Evolutionary conservation across 768 basidiomycete genomes (phyloP), one percentile per base, ranked within the genome.

Genomic region (Sutorius australiensis): DNA sequence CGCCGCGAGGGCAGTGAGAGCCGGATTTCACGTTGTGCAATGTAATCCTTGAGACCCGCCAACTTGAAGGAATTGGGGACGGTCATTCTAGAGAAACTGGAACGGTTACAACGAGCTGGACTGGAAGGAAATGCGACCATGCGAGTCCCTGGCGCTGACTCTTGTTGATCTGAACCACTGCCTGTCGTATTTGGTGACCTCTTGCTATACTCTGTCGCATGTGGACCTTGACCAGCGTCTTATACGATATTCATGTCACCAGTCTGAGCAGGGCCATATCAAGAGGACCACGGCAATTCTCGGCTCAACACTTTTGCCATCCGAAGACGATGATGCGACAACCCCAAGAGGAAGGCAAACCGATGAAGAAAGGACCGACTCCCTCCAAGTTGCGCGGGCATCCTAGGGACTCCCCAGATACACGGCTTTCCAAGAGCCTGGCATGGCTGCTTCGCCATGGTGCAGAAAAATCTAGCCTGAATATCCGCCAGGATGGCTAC

Each of bases 371-470:
- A 37, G 60, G 51, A 5, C 59, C 60, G 24, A 58, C 67, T 14
- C 64, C 66, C 24, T 24, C 24, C 2, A 88, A 82, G 63, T 73
- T 80, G 34, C 78, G 83, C 45, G 88, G 88, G 14, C 70, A 76
- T 17, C 78, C 80, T 0, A 75, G 69, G 44, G 91, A 95, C 60
- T 73, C 81, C 4, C 82, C 81, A 0, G 83, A 87, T 45, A 80
- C 88, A 6, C 78, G 83, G 11, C 61, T 89, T 13, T 92, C 90
- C 13, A 98, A 97, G 70, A 89, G 90, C 0, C 72, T 98, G 9
- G 87, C 93, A 0, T 98, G 88, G 80, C 74, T 98, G 24, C 80
- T 98, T n/a, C 81, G 95, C 4, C 95, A 98, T 67, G 92, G 88
- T 0, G 92, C 94, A 17, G 75, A 81, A 57, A 81, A 80, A 34